Percentiles rank a stretch among this genome's conserved stretches.
phyloP scores from a whole-genome alignment of 805 yeast species.

The Nakazawaea anatomiae region DNA sequence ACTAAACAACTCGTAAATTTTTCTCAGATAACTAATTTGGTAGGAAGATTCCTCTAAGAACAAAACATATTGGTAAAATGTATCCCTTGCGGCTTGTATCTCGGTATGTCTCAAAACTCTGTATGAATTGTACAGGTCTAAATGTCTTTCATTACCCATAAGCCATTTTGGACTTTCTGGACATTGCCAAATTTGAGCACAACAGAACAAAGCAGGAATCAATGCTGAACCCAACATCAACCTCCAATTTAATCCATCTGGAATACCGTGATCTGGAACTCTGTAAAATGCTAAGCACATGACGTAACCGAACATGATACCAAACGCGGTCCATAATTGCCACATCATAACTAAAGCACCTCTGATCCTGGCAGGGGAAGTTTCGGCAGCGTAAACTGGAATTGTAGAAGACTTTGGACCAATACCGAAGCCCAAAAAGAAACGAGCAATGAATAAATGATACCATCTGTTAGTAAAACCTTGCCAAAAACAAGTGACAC shows the following conservation, averaged over 20 bases:
- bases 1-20: constrained; percentile 54
- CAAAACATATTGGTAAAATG: constrained; percentile 61
- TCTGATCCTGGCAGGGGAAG: constrained; percentile 55
- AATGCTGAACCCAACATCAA: constrained; percentile 64
- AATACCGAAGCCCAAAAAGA: constrained; percentile 59
- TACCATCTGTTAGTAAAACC: constrained; percentile 61
- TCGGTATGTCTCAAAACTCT: constrained; percentile 40
- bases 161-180: constrained; percentile 79
- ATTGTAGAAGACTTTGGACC: constrained; percentile 77
- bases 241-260: constrained; percentile 60
- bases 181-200: constrained; percentile 56
- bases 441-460: constrained; percentile 62
- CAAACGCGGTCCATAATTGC: constrained; percentile 73
- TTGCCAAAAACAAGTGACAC: constrained; percentile 63
- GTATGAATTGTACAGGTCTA: constrained; percentile 51
- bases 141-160: constrained; percentile 63
- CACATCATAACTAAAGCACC: constrained; percentile 70
- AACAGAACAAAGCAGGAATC: constrained; percentile 58
- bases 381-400: constrained; percentile 65
- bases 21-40: constrained; percentile 37
- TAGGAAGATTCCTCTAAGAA: constrained; percentile 55
- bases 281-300: constrained; percentile 57
- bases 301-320: constrained; percentile 68
- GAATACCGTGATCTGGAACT: constrained; percentile 40
- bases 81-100: constrained; percentile 64